Evolutionary conservation across 1,139 yeast species (phyloP).

Genomic region (Yamadazyma buinensis): DNA sequence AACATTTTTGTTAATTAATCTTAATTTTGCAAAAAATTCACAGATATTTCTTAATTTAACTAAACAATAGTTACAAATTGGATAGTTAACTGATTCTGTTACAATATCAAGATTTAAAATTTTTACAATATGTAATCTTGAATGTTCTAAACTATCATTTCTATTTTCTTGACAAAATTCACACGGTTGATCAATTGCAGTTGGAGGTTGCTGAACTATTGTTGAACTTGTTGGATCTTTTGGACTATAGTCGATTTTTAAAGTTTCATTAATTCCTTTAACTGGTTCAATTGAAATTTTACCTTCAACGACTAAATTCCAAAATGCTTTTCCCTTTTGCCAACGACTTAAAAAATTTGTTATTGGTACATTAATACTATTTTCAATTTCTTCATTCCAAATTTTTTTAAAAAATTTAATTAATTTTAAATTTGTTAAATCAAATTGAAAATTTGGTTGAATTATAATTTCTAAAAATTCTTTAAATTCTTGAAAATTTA

Average conservation of each 20-base stretch:
- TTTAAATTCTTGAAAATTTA: slow-evolving; percentile 41
- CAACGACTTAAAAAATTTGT: slow-evolving; percentile 41
- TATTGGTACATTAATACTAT: slow-evolving; percentile 38
- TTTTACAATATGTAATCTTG: slow-evolving; percentile 69
- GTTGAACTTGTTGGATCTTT: not conserved
- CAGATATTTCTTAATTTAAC: slow-evolving; percentile 75
- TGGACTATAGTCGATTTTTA: slow-evolving; percentile 32
- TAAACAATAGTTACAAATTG: slow-evolving; percentile 83
- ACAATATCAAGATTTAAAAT: slow-evolving; percentile 24
- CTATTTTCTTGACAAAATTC: slow-evolving; percentile 78
- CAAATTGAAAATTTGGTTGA: slow-evolving; percentile 35
- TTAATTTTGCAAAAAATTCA: slow-evolving; percentile 70
- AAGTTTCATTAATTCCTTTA: slow-evolving; percentile 75
- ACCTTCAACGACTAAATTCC: slow-evolving; percentile 73
- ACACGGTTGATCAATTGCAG: slow-evolving; percentile 73
- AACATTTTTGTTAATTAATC: slow-evolving; percentile 55
- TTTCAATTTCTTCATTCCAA: slow-evolving; percentile 77
- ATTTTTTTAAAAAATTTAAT: slow-evolving; percentile 63
- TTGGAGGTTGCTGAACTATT: slow-evolving; percentile 36
- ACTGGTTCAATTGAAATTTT: slow-evolving; percentile 83
- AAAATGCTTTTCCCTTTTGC: slow-evolving; percentile 49
- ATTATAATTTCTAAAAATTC: slow-evolving; percentile 33
- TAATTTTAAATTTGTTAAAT: slow-evolving; percentile 43
- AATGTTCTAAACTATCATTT: slow-evolving; percentile 66
- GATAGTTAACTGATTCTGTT: slow-evolving; percentile 42